Conservation (phyloP, 345 rosid genomes). For the Aurinia saxatilis region DNA sequence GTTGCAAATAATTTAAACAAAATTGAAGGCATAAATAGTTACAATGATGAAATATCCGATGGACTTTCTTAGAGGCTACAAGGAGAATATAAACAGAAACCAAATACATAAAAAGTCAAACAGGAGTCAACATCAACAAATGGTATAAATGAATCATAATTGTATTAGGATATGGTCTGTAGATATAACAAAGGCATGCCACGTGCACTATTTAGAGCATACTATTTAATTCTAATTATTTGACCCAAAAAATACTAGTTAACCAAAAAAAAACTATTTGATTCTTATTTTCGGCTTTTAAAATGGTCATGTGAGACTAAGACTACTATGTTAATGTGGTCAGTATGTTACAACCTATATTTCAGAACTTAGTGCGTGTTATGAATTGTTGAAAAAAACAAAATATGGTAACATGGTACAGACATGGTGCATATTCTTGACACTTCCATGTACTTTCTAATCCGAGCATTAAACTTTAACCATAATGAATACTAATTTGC, state of each 20-base stretch:
- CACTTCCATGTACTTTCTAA: constrained; percentile 4
- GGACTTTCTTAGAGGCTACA: constrained; percentile 5
- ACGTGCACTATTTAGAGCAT: constrained; percentile 13
- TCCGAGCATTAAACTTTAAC: neutral
- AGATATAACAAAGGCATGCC: constrained; percentile 14
- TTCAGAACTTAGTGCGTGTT: no score
- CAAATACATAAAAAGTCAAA: constrained; percentile 10
- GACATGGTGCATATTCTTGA: neutral
- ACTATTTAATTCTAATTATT: no score
- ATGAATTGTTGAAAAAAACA: no score
- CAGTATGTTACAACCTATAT: no score
- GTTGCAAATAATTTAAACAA: neutral
- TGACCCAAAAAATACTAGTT: no score
- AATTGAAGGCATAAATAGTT: neutral
- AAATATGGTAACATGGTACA: no score
- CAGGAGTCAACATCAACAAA: constrained; percentile 14
- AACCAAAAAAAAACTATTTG: neutral
- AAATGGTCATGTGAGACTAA: no score
- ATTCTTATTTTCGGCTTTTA: neutral
- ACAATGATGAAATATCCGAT: neutral
- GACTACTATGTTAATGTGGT: no score
- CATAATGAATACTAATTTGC: neutral
- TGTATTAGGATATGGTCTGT: constrained; percentile 24
- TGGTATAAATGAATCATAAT: constrained; percentile 14
- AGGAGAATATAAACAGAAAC: constrained; percentile 4